Evolutionary conservation across 2,329 filamentous ascomycete genomes (phyloP).

Genomic region (Fusarium graminum): DNA sequence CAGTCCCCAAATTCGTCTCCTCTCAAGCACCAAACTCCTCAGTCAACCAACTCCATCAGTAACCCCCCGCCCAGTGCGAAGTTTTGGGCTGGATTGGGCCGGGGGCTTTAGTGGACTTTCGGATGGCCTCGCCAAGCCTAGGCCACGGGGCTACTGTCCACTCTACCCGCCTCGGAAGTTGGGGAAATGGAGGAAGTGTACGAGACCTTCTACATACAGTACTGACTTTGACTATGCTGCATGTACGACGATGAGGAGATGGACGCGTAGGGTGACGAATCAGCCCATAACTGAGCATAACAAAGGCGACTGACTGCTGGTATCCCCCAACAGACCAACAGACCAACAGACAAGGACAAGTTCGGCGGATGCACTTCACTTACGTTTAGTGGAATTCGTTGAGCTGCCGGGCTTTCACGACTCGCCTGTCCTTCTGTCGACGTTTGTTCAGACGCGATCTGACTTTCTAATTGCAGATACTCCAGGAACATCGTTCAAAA

Average conservation of each 20-base stretch:
- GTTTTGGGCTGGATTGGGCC: constrained; percentile 40
- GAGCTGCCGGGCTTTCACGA: not conserved
- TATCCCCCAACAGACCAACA: constrained; percentile 40
- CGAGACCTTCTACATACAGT: not conserved
- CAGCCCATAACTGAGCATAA: constrained; percentile 46
- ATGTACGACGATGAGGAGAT: constrained; percentile 45
- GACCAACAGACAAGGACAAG: constrained; percentile 39
- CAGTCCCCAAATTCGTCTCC: constrained; percentile 24
- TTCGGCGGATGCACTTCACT: constrained; percentile 7
- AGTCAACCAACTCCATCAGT: constrained; percentile 22
- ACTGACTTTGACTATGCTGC: constrained; percentile 25
- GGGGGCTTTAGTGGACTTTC: constrained; percentile 22
- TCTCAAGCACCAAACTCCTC: constrained; percentile 15
- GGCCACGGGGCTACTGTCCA: constrained; percentile 43
- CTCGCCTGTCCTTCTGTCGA: constrained; percentile 14
- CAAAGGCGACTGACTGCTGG: constrained; percentile 25
- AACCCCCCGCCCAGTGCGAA: constrained; percentile 47
- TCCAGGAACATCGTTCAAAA: constrained; percentile 31
- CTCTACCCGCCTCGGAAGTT: constrained; percentile 44
- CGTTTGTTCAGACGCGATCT: constrained; percentile 28
- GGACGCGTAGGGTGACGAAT: constrained; percentile 48
- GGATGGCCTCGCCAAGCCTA: constrained; percentile 28
- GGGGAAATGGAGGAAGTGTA: constrained; percentile 39
- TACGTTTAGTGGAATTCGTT: constrained; percentile 13
- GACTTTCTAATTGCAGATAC: constrained; percentile 24